phyloP scores from a whole-genome alignment of 1,284 basidiomycete species.

The Rhodotorula glutinis region DNA sequence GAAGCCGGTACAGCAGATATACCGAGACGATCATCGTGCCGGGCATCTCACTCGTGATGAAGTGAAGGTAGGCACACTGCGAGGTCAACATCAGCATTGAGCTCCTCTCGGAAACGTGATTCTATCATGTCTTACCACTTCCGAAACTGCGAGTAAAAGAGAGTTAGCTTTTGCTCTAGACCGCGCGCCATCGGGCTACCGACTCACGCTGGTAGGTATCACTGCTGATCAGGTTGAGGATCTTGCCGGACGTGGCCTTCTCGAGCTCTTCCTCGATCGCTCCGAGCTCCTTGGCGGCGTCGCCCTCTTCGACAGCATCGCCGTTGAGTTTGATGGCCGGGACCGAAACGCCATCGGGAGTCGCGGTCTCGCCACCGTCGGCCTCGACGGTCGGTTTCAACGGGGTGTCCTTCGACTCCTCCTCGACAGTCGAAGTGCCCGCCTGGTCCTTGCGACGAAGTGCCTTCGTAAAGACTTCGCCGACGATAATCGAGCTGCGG shows the following conservation, averaged over 20 bases:
- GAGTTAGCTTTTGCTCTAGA: neutral
- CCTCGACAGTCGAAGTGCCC: constrained; percentile 40
- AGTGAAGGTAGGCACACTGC: constrained; percentile 49
- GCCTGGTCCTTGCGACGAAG: constrained; percentile 54
- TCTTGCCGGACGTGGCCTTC: constrained; percentile 51
- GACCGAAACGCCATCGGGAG: neutral
- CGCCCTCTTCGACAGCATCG: neutral
- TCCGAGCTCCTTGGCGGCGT: constrained; percentile 7
- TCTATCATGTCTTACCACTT: constrained; percentile 11
- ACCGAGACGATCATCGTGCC: constrained; percentile 52
- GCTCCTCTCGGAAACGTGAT: no score
- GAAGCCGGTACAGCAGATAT: constrained; percentile 51
- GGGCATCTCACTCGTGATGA: constrained; percentile 49
- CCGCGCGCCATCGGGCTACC: constrained; percentile 42
- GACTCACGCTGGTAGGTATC: constrained; percentile 52
- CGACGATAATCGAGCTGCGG: constrained; percentile 52
- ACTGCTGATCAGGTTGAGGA: constrained; percentile 56
- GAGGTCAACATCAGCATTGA: no score
- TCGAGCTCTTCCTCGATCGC: constrained; percentile 39
- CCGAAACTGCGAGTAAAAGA: constrained; percentile 21
- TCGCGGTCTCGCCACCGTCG: neutral
- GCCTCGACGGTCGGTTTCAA: neutral
- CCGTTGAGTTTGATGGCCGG: constrained; percentile 2
- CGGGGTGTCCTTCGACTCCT: no score
- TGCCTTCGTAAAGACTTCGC: constrained; percentile 57